Percentiles rank a stretch among this genome's conserved stretches.
Evolutionary conservation across 164 flowering plant genomes (phyloP).

Genomic region (Berberis vulgaris): DNA sequence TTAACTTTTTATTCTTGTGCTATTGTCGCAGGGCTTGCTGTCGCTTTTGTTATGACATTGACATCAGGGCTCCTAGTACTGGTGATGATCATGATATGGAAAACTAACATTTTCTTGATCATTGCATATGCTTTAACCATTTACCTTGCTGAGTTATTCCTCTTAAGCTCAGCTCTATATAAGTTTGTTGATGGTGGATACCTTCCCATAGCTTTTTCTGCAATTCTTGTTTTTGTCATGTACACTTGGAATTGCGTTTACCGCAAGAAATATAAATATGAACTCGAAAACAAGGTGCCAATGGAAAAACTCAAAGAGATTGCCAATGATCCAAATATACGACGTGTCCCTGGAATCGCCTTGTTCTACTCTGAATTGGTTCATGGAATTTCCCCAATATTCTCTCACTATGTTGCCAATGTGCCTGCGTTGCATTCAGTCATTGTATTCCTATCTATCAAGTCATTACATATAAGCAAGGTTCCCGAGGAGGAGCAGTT

Average conservation of each 20-base stretch:
- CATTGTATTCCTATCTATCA: background rate
- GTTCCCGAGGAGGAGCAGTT: background rate
- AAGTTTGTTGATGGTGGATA: background rate
- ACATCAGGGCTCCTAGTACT: conserved; percentile 13
- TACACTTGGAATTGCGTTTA: background rate
- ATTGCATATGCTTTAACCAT: too few species aligned
- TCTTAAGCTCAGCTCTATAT: background rate
- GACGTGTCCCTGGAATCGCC: background rate
- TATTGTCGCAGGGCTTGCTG: conserved; percentile 20
- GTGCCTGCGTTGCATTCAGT: background rate
- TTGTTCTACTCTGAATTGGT: background rate
- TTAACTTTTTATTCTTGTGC: too few species aligned
- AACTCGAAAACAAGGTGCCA: background rate
- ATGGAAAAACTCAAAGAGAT: background rate
- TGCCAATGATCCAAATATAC: background rate
- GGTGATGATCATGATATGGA: background rate
- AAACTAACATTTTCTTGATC: too few species aligned
- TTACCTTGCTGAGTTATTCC: too few species aligned
- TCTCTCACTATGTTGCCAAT: background rate
- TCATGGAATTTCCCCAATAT: background rate
- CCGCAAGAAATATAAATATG: background rate
- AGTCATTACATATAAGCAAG: background rate
- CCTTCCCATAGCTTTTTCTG: background rate
- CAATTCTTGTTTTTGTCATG: background rate
- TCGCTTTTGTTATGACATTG: conserved; percentile 14